Percentiles rank a stretch among this genome's conserved stretches.
Conservation (phyloP, 768 basidiomycete genomes). For the Mycena belliarum region DNA sequence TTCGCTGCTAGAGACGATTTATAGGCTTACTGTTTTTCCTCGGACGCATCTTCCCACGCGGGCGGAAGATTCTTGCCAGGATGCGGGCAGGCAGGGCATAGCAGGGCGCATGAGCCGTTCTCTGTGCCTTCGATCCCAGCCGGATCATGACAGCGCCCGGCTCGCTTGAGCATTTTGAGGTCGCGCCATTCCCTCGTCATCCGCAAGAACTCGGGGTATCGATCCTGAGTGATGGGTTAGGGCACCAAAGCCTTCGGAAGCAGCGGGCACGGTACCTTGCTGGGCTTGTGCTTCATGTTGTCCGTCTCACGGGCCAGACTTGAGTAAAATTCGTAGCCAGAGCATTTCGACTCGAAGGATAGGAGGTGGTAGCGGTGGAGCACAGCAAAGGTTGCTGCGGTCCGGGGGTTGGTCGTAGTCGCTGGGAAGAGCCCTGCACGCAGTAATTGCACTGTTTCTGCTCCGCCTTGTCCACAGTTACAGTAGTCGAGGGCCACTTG, state of each 20-base stretch:
- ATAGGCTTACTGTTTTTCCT: background rate
- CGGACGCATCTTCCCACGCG: constrained; percentile 20
- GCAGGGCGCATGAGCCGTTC: constrained; percentile 23
- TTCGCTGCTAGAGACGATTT: too few species aligned
- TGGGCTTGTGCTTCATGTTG: background rate
- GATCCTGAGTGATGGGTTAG: constrained; percentile 16
- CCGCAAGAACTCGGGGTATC: constrained; percentile 19
- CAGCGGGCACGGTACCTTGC: too few species aligned
- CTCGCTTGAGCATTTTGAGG: constrained; percentile 21
- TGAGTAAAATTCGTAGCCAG: constrained; percentile 21
- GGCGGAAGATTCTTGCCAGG: constrained; percentile 26
- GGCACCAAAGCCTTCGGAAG: too few species aligned
- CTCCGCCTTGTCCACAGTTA: background rate
- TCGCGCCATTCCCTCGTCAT: constrained; percentile 20
- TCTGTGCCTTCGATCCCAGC: background rate
- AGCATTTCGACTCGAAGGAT: constrained; percentile 12
- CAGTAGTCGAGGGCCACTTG: background rate
- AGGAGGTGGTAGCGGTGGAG: constrained; percentile 10
- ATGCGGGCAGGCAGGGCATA: constrained; percentile 32
- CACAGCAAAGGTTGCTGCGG: constrained; percentile 7
- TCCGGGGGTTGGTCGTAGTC: background rate
- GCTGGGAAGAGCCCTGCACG: background rate
- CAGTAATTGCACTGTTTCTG: background rate
- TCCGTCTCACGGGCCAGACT: background rate
- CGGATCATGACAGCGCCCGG: constrained; percentile 3